These are phyloP conservation scores for Alternaria sp. DNA, from an alignment of 2,329 filamentous ascomycete genomes.

Conservation along the genomic window DNA sequence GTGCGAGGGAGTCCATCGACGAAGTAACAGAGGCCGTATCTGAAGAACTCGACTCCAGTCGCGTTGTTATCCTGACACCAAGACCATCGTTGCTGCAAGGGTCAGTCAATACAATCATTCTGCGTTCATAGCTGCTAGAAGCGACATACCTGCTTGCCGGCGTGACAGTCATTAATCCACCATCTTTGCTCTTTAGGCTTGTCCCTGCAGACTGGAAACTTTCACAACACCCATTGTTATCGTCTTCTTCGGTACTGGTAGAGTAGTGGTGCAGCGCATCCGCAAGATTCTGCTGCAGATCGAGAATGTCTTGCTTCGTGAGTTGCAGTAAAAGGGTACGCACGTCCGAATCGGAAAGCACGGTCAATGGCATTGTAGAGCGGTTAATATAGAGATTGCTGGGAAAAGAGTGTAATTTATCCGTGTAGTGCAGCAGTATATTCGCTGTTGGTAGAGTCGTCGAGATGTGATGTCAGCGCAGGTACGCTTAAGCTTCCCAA, in stretches of 20 bases:
- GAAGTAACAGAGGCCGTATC: conserved; percentile 44
- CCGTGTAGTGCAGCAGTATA: background rate
- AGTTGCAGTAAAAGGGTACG: conserved; percentile 64
- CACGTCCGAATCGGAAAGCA: conserved; percentile 66
- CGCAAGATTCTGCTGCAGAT: conserved; percentile 66
- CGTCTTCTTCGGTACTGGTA: conserved; percentile 65
- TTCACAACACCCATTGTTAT: conserved; percentile 63
- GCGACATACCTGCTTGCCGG: conserved; percentile 60
- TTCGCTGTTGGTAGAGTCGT: background rate
- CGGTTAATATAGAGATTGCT: fast-evolving
- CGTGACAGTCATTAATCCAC: conserved; percentile 72
- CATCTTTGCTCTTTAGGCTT: conserved; percentile 67
- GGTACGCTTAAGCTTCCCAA: conserved; percentile 1
- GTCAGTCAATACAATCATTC: background rate
- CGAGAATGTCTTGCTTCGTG: conserved; percentile 63
- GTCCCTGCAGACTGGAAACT: conserved; percentile 70
- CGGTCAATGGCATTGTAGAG: conserved; percentile 64
- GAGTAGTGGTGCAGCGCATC: conserved; percentile 72
- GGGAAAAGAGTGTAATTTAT: background rate
- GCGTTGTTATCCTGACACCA: conserved; percentile 71
- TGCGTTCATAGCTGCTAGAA: background rate
- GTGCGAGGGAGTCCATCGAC: conserved; percentile 41
- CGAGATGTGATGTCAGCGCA: conserved; percentile 11
- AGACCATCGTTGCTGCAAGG: conserved; percentile 60
- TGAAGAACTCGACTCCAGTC: conserved; percentile 47